These are phyloP conservation scores for Lentinula boryana DNA, from an alignment of 768 basidiomycete genomes.

Conservation along the genomic window DNA sequence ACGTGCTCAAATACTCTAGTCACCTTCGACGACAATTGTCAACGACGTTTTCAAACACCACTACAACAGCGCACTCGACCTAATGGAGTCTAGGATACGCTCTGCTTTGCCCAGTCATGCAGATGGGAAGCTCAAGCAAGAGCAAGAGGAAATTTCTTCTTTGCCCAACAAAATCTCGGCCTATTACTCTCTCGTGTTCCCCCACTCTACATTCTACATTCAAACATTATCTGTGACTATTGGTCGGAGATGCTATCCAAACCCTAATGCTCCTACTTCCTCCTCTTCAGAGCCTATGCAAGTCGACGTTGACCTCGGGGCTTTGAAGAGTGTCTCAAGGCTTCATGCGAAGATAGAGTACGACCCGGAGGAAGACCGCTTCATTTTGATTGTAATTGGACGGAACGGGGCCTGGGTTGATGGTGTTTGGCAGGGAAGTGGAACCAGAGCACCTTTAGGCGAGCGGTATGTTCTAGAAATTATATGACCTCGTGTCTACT, in stretches of 20 bases:
- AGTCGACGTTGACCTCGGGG: constrained; percentile 89
- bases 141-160: constrained; percentile 26
- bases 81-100: constrained; percentile 39
- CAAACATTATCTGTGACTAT: constrained; percentile 93
- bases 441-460: constrained; percentile 77
- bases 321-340: constrained; percentile 95
- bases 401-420: constrained; percentile 98
- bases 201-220: constrained; percentile 93
- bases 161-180: constrained; percentile 79
- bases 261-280: constrained; percentile 39
- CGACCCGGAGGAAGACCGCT: constrained; percentile 83
- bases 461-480: constrained; percentile 53
- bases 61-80: constrained; percentile 7
- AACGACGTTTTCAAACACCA: constrained; percentile 17
- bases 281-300: constrained; percentile 48
- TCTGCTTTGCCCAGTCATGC: constrained; percentile 27
- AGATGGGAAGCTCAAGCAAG: constrained; percentile 16
- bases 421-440: constrained; percentile 90
- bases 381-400: constrained; percentile 88
- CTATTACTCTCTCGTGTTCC: constrained; percentile 92
- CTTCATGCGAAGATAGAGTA: constrained; percentile 95
- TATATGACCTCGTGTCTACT: constrained; percentile 6
- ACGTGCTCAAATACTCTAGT: not conserved
- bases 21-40: constrained; percentile 7
- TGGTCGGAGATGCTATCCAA: constrained; percentile 77